These are phyloP conservation scores for Pilatotrama ljubarskyi DNA, from an alignment of 768 basidiomycete genomes.

Conservation along the genomic window DNA sequence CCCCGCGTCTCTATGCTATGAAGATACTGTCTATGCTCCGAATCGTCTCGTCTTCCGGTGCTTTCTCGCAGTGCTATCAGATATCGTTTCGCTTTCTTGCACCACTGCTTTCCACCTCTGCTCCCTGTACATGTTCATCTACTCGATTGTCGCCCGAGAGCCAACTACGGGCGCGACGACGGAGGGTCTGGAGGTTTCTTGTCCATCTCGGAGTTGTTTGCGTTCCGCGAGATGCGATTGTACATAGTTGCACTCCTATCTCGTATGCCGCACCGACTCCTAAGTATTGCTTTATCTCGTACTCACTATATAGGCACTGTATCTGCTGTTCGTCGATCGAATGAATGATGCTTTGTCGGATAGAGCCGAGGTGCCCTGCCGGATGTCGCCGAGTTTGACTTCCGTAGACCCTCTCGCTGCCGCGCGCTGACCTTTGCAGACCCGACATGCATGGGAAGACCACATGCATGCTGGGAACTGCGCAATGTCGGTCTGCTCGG, in stretches of 20 bases:
- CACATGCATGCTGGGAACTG: no score
- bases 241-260: constrained; percentile 20
- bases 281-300: constrained; percentile 8
- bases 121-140: not conserved
- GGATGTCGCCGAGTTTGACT: no score
- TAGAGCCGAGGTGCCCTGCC: not conserved
- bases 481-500: no score
- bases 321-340: constrained; percentile 26
- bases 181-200: constrained; percentile 16
- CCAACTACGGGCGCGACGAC: not conserved
- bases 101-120: constrained; percentile 1
- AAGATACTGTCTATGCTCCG: constrained; percentile 31
- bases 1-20: constrained; percentile 34
- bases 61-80: constrained; percentile 18
- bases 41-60: constrained; percentile 7
- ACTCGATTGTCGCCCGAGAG: not conserved
- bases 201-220: constrained; percentile 21
- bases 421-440: no score
- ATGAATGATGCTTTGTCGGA: constrained; percentile 19
- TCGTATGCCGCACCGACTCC: constrained; percentile 23
- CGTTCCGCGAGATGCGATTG: constrained; percentile 18
- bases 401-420: no score
- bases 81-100: constrained; percentile 5
- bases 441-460: no score
- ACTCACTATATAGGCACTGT: constrained; percentile 4